Percentiles rank a stretch among this genome's conserved stretches.
Evolutionary conservation across 192 early-diverging fungal genomes (phyloP).

Genomic region (Spinellus fusiger): DNA sequence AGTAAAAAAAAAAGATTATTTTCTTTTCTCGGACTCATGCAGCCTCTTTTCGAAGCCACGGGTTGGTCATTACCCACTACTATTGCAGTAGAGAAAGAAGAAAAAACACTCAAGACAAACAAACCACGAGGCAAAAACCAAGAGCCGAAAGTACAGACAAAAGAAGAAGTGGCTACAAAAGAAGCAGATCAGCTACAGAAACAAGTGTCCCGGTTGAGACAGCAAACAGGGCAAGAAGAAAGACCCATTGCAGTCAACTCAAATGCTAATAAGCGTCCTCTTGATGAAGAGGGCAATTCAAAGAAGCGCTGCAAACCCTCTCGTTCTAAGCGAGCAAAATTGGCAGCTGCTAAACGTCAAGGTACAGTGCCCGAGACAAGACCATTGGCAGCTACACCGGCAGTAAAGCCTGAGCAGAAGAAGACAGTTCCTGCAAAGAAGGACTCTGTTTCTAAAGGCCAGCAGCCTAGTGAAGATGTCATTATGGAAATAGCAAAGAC

Average conservation of each 20-base stretch:
- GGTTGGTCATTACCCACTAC: conserved; percentile 18
- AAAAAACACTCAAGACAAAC: not conserved
- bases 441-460: no score
- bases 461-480: no score
- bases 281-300: not conserved
- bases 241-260: not conserved
- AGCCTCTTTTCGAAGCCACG: conserved; percentile 16
- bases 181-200: conserved; percentile 21
- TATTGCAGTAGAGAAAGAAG: conserved; percentile 4
- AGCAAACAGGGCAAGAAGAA: not conserved
- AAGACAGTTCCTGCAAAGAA: no score
- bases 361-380: not conserved
- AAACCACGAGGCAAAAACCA: not conserved
- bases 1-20: not conserved
- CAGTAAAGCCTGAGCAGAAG: not conserved
- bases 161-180: not conserved
- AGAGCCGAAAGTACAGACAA: not conserved
- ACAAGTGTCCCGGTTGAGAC: not conserved
- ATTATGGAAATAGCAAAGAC: no score
- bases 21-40: not conserved
- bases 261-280: not conserved
- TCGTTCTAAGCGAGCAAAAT: not conserved
- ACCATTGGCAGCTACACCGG: not conserved
- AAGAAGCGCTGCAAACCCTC: not conserved
- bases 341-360: not conserved